Conservation (phyloP, 108 stramenopile genomes). For the Discostella pseudostelligera region DNA sequence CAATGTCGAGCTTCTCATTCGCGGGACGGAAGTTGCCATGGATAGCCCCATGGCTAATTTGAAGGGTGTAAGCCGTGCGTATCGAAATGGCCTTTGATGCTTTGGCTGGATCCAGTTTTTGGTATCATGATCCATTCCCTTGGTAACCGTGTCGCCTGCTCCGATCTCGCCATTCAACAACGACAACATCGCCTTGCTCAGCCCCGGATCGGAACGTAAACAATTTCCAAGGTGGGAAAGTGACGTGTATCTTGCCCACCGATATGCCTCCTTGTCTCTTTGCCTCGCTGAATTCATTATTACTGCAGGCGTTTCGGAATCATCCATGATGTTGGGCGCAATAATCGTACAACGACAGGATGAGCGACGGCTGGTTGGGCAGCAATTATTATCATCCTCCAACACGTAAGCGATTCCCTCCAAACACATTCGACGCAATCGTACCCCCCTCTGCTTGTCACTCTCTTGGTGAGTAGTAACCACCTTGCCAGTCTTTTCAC, state of each 20-base stretch:
- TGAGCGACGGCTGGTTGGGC: neutral
- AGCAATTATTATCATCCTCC: slow-evolving; percentile 7
- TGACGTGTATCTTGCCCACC: slow-evolving; percentile 42
- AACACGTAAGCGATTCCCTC: slow-evolving; percentile 34
- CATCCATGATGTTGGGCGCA: no score
- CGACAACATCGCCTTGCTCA: slow-evolving; percentile 40
- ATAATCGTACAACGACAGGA: no score
- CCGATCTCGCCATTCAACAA: slow-evolving; percentile 28
- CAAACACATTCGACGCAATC: slow-evolving; percentile 29
- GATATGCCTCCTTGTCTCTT: slow-evolving; percentile 28
- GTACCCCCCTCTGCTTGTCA: slow-evolving; percentile 33
- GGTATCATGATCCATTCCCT: neutral
- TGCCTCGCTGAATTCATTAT: neutral
- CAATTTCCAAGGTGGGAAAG: slow-evolving; percentile 39
- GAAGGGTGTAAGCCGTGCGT: slow-evolving; percentile 45
- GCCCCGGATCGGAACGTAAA: slow-evolving; percentile 37
- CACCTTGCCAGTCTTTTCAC: no score
- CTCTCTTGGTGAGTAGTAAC: slow-evolving; percentile 2
- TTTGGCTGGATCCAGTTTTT: neutral
- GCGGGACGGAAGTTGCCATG: slow-evolving; percentile 46
- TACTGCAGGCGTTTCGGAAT: neutral
- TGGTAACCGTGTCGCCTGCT: neutral
- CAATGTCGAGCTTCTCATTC: slow-evolving; percentile 27
- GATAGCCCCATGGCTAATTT: slow-evolving; percentile 44
- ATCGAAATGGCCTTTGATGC: slow-evolving; percentile 34